These are phyloP conservation scores for Fusarium albidum DNA, from an alignment of 2,329 filamentous ascomycete genomes.

Conservation along the genomic window DNA sequence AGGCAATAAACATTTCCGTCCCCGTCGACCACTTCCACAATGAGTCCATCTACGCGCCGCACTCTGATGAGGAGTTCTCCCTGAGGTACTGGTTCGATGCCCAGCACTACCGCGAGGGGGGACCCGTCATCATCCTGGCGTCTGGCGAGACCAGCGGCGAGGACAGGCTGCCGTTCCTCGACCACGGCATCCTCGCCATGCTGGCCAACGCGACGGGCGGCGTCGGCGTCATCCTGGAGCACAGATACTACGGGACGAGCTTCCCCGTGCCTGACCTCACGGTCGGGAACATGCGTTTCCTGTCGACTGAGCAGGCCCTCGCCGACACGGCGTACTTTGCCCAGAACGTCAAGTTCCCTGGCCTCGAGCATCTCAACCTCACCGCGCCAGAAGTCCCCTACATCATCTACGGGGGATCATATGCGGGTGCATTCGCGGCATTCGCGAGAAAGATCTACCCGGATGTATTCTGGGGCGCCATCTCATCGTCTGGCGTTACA, in stretches of 20 bases:
- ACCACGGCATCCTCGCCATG: constrained; percentile 79
- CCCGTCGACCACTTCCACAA: constrained; percentile 86
- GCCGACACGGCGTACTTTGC: constrained; percentile 87
- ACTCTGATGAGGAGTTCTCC: constrained; percentile 72
- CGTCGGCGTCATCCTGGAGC: constrained; percentile 82
- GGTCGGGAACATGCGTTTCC: constrained; percentile 77
- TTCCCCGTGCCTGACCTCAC: constrained; percentile 72
- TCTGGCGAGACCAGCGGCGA: constrained; percentile 73
- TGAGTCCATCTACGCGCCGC: constrained; percentile 78
- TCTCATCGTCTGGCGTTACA: constrained; percentile 82
- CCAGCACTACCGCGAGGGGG: constrained; percentile 76
- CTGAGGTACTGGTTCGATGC: constrained; percentile 87
- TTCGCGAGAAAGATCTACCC: constrained; percentile 81
- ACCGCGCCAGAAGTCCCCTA: constrained; percentile 73
- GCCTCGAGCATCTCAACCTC: constrained; percentile 72
- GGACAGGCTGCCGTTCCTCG: constrained; percentile 73
- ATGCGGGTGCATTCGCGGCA: constrained; percentile 81
- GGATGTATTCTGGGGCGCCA: constrained; percentile 79
- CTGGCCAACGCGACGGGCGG: constrained; percentile 76
- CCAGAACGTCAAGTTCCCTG: constrained; percentile 73
- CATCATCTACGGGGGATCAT: constrained; percentile 85
- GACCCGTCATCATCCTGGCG: constrained; percentile 81
- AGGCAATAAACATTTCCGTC: constrained; percentile 48
- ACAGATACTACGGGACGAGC: constrained; percentile 85
- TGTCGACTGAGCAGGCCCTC: constrained; percentile 83